phyloP scores from a whole-genome alignment of 495 filamentous ascomycete species.

The Apiosordaria backusii region DNA sequence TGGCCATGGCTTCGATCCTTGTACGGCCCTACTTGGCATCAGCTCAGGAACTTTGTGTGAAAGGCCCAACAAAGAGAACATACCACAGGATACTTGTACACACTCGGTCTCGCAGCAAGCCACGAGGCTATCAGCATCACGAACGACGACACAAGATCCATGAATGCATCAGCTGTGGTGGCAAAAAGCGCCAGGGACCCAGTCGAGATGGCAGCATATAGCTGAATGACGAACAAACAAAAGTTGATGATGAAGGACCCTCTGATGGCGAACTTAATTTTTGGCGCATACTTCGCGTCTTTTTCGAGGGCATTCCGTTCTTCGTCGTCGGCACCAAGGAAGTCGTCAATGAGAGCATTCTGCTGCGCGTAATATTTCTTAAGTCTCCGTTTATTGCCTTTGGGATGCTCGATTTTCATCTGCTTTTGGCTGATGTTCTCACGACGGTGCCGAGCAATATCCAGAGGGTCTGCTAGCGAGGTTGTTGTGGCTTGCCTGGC shows the following conservation, averaged over 20 bases:
- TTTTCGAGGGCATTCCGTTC: slow-evolving; percentile 48
- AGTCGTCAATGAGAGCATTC: slow-evolving; percentile 55
- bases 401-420: slow-evolving; percentile 45
- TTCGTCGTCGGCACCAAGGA: slow-evolving; percentile 51
- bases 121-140: slow-evolving; percentile 54
- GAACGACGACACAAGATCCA: slow-evolving; percentile 57
- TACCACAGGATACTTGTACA: slow-evolving; percentile 54
- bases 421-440: slow-evolving; percentile 39
- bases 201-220: slow-evolving; percentile 56
- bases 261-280: slow-evolving; percentile 55
- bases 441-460: slow-evolving; percentile 41
- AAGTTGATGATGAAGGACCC: slow-evolving; percentile 53
- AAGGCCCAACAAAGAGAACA: slow-evolving; percentile 16
- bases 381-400: slow-evolving; percentile 42
- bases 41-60: slow-evolving; percentile 8
- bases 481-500: slow-evolving; percentile 18
- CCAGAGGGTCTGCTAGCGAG: slow-evolving; percentile 36
- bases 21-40: slow-evolving; percentile 43
- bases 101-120: slow-evolving; percentile 48
- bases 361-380: slow-evolving; percentile 54
- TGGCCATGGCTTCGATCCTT: slow-evolving; percentile 54
- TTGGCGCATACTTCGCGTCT: slow-evolving; percentile 46
- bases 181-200: slow-evolving; percentile 55
- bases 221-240: slow-evolving; percentile 54
- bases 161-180: slow-evolving; percentile 57